A percentile compares a stretch with the other conserved stretches of the same genome.
Conservation (phyloP, 805 yeast species). For the Candida pini region DNA sequence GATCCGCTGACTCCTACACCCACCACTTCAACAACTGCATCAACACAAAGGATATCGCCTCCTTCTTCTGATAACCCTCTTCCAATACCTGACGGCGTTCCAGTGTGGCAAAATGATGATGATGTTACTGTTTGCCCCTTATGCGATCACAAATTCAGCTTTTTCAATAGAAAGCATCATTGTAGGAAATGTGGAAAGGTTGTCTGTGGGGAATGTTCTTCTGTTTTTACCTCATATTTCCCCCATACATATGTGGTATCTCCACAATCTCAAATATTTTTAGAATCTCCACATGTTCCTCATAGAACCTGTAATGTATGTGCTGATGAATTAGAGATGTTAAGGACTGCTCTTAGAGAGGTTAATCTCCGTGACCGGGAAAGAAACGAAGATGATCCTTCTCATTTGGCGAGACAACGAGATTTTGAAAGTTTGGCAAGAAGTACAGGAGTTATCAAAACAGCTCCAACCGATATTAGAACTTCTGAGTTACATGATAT, state of each 20-base stretch:
- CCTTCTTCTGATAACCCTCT: background rate
- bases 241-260: conserved; percentile 55
- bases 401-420: no score
- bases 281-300: conserved; percentile 47
- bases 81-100: conserved; percentile 24
- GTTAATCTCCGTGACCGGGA: background rate
- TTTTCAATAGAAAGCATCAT: conserved; percentile 74
- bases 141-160: conserved; percentile 47
- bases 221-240: conserved; percentile 45
- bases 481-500: conserved; percentile 8
- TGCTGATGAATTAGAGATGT: conserved; percentile 53
- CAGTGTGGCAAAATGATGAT: conserved; percentile 70
- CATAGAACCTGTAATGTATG: conserved; percentile 78
- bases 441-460: conserved; percentile 10
- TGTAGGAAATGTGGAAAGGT: conserved; percentile 79
- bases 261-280: conserved; percentile 42
- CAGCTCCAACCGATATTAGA: conserved; percentile 10
- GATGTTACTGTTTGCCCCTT: conserved; percentile 46
- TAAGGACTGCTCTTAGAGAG: conserved; percentile 35
- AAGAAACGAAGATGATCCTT: background rate
- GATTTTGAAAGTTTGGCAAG: no score
- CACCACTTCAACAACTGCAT: conserved; percentile 3
- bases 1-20: no score
- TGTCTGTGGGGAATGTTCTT: conserved; percentile 67
- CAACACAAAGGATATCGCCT: background rate